Conservation (phyloP, 2,329 filamentous ascomycete genomes). For the Fonsecaea nubica region DNA sequence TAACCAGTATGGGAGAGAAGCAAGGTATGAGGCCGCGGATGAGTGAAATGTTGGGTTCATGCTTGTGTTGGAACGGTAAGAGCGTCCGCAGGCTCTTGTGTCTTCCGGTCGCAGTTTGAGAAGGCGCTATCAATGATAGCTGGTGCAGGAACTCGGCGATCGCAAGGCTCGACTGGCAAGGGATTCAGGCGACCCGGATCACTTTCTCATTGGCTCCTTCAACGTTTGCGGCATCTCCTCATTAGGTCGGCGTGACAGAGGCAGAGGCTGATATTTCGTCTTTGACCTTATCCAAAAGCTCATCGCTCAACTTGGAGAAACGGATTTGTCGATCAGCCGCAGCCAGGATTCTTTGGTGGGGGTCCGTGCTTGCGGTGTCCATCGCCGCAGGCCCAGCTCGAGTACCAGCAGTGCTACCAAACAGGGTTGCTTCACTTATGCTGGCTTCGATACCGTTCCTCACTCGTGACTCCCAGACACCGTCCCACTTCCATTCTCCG, state of each 20-base stretch:
- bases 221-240: conserved; percentile 52
- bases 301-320: conserved; percentile 69
- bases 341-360: conserved; percentile 24
- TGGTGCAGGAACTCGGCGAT: background rate
- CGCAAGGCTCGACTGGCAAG: conserved; percentile 1
- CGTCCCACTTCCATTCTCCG: conserved; percentile 96
- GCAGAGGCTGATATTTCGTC: conserved; percentile 19
- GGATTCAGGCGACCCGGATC: background rate
- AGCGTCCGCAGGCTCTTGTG: conserved; percentile 32
- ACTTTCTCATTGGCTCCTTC: background rate
- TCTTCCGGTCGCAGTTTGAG: conserved; percentile 24
- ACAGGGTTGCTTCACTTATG: conserved; percentile 79
- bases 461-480: conserved; percentile 92
- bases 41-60: background rate
- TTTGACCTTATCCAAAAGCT: conserved; percentile 61
- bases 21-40: background rate
- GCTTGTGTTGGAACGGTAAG: conserved; percentile 2
- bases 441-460: conserved; percentile 78
- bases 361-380: conserved; percentile 21
- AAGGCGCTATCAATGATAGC: background rate
- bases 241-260: conserved; percentile 57
- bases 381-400: conserved; percentile 57
- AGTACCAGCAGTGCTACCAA: conserved; percentile 73
- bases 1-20: conserved; percentile 13
- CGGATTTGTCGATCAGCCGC: conserved; percentile 59